A percentile compares a stretch with the other conserved stretches of the same genome.
Conservation (phyloP, 2,329 filamentous ascomycete species). For the Diplodia mutila region DNA sequence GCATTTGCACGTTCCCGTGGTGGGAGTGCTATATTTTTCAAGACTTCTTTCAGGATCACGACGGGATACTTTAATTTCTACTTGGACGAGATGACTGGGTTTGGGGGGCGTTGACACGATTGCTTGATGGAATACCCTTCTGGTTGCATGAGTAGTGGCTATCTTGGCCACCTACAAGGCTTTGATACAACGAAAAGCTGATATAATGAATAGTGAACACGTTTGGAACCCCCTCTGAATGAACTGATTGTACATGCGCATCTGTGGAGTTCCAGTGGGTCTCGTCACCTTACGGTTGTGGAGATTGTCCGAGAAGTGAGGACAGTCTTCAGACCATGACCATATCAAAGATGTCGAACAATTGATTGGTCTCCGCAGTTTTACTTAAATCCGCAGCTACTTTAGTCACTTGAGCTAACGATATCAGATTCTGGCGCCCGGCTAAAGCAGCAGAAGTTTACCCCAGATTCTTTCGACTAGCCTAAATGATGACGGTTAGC, state of each 20-base stretch:
- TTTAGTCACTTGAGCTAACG: neutral
- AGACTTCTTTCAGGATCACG: neutral
- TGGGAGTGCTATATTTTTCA: neutral
- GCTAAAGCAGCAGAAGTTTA: constrained; percentile 5
- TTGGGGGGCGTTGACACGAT: neutral
- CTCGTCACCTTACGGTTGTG: neutral
- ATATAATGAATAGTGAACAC: neutral
- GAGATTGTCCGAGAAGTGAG: neutral
- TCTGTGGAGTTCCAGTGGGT: neutral
- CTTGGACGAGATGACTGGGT: neutral
- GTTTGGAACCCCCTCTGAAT: neutral
- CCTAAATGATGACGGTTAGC: neutral
- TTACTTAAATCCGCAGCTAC: neutral
- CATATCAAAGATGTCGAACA: neutral
- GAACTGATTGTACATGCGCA: neutral
- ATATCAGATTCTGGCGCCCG: neutral
- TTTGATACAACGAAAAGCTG: neutral
- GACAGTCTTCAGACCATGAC: neutral
- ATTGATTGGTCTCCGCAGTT: neutral
- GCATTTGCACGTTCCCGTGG: neutral
- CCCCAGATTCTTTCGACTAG: neutral
- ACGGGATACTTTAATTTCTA: neutral
- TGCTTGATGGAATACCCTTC: neutral
- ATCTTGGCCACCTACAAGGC: neutral
- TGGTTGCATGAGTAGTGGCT: neutral